phyloP scores from a whole-genome alignment of 257 asterid genomes.

The Solanum peruvianum region DNA sequence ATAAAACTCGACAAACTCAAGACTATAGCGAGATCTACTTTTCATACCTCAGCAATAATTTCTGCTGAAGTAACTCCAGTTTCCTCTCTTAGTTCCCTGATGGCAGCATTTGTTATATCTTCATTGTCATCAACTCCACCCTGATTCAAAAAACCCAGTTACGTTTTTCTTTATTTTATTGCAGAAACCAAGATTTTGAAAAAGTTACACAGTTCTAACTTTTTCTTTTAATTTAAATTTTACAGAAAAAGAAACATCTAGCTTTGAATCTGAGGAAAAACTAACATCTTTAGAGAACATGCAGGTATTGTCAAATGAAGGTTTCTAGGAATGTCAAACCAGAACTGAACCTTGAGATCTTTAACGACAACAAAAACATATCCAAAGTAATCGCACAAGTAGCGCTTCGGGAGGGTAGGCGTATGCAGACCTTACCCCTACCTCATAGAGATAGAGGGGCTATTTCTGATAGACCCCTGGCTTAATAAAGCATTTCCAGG shows the following conservation, averaged over 20 bases:
- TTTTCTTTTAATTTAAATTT: neutral
- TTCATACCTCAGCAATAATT: conserved; percentile 62
- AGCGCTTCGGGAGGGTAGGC: neutral
- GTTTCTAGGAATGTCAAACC: neutral
- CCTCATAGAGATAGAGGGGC: neutral
- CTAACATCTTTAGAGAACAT: neutral
- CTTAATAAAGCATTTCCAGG: neutral
- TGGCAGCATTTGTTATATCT: conserved; percentile 77
- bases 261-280: neutral
- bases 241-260: neutral
- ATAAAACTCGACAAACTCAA: neutral
- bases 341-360: neutral
- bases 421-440: neutral
- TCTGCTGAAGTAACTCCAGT: conserved; percentile 90
- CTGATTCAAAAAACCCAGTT: conserved; percentile 18
- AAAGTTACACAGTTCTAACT: neutral
- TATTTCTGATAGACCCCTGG: neutral
- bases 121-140: conserved; percentile 86
- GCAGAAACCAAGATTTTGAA: neutral
- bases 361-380: neutral
- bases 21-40: neutral
- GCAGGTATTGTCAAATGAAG: neutral
- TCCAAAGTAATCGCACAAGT: neutral
- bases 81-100: conserved; percentile 87
- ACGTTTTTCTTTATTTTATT: neutral